Evolutionary conservation across 164 flowering plant genomes (phyloP).

Genomic region (Liriodendron chinense): DNA sequence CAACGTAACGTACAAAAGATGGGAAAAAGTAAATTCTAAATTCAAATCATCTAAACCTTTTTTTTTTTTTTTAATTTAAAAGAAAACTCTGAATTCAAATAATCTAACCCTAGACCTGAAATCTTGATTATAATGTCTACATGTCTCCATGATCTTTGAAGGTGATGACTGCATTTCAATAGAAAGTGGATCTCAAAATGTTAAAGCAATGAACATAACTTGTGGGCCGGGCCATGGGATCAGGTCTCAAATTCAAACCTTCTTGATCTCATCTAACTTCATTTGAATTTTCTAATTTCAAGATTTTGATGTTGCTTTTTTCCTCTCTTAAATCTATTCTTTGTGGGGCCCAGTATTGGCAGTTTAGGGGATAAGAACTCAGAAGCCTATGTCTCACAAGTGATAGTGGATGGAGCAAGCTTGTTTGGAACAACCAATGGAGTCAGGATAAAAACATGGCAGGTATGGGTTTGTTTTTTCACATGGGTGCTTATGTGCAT

Average conservation of each 20-base stretch:
- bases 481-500: neutral
- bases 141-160: constrained; percentile 9
- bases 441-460: constrained; percentile 58
- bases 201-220: constrained; percentile 33
- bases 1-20: neutral
- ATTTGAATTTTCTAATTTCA: neutral
- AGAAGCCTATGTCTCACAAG: constrained; percentile 45
- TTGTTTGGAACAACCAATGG: constrained; percentile 56
- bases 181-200: constrained; percentile 37
- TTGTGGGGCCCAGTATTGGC: constrained; percentile 44
- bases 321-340: neutral
- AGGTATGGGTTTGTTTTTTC: constrained; percentile 21
- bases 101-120: neutral
- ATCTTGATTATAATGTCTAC: neutral
- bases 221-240: constrained; percentile 86
- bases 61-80: no score
- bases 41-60: no score
- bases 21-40: no score
- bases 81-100: neutral
- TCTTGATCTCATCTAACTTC: neutral
- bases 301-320: neutral
- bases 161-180: constrained; percentile 73
- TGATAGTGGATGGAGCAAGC: constrained; percentile 39
- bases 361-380: constrained; percentile 51
- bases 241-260: constrained; percentile 30